These are phyloP conservation scores for Aureococcus anophagefferens DNA, from an alignment of 108 stramenopile species.

Conservation along the genomic window DNA sequence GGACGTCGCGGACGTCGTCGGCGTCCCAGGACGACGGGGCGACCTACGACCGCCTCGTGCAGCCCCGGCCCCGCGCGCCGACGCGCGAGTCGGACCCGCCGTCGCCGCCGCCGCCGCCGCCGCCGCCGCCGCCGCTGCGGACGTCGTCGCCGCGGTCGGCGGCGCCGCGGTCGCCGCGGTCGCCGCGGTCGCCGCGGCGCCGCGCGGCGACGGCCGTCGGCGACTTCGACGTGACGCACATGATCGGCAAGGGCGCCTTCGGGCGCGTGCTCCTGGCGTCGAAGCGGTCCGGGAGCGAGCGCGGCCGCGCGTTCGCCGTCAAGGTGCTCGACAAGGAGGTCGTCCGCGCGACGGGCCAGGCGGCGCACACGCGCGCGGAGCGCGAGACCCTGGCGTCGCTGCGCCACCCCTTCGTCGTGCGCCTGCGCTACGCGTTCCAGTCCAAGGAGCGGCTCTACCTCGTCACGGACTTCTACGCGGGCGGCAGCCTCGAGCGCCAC, in stretches of 20 bases:
- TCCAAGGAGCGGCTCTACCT: constrained; percentile 35
- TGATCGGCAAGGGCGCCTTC: constrained; percentile 36
- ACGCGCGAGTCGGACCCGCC: neutral
- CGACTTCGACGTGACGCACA: constrained; percentile 18
- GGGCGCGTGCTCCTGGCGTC: constrained; percentile 26
- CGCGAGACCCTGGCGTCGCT: constrained; percentile 32
- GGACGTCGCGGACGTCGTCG: neutral
- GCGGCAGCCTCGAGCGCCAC: constrained; percentile 49
- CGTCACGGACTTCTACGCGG: constrained; percentile 41
- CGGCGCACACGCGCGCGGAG: constrained; percentile 43
- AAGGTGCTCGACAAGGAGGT: constrained; percentile 38
- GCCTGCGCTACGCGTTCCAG: constrained; percentile 46
- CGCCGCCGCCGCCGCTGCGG: neutral
- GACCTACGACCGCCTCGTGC: neutral
- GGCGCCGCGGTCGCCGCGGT: too few species aligned
- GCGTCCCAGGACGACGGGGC: neutral
- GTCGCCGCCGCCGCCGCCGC: neutral
- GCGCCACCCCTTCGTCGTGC: constrained; percentile 45
- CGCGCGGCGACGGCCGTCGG: neutral
- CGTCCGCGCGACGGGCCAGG: constrained; percentile 20
- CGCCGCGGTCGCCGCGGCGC: too few species aligned
- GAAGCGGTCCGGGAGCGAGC: neutral
- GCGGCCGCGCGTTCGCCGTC: constrained; percentile 21
- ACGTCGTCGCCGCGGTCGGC: neutral
- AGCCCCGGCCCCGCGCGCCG: neutral